Evolutionary conservation across 2,329 filamentous ascomycete species (phyloP).

Genomic region (Pezicula radicicola): DNA sequence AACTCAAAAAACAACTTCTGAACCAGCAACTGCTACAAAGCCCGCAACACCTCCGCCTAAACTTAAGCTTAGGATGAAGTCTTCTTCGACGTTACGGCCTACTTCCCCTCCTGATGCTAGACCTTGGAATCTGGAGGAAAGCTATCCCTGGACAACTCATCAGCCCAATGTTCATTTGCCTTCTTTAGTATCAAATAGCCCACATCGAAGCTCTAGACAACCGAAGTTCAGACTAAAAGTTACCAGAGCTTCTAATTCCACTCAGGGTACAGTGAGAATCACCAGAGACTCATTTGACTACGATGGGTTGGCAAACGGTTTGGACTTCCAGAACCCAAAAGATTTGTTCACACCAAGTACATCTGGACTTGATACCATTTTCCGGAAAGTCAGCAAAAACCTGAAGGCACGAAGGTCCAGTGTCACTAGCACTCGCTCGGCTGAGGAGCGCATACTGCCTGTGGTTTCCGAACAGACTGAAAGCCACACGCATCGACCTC

Average conservation of each 20-base stretch:
- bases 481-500: not conserved
- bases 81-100: conserved; percentile 9
- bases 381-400: conserved; percentile 24
- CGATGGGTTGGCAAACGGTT: conserved; percentile 12
- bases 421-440: conserved; percentile 11
- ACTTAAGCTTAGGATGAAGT: conserved; percentile 23
- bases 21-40: too few species aligned
- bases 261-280: conserved; percentile 24
- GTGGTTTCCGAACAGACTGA: not conserved
- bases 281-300: conserved; percentile 17
- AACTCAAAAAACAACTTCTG: too few species aligned
- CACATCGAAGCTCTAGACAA: conserved; percentile 7
- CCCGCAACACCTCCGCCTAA: conserved; percentile 14
- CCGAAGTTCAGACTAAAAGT: conserved; percentile 26
- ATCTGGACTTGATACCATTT: conserved; percentile 24
- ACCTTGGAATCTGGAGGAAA: conserved; percentile 19
- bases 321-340: conserved; percentile 23
- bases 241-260: conserved; percentile 23
- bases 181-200: conserved; percentile 1
- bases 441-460: not conserved
- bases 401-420: conserved; percentile 22
- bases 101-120: conserved; percentile 13
- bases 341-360: conserved; percentile 27
- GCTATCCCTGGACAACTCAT: conserved; percentile 17
- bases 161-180: conserved; percentile 5